Evolutionary conservation across 352 stramenopile genomes (phyloP).

Genomic region (Globisporangium heterothallicum): DNA sequence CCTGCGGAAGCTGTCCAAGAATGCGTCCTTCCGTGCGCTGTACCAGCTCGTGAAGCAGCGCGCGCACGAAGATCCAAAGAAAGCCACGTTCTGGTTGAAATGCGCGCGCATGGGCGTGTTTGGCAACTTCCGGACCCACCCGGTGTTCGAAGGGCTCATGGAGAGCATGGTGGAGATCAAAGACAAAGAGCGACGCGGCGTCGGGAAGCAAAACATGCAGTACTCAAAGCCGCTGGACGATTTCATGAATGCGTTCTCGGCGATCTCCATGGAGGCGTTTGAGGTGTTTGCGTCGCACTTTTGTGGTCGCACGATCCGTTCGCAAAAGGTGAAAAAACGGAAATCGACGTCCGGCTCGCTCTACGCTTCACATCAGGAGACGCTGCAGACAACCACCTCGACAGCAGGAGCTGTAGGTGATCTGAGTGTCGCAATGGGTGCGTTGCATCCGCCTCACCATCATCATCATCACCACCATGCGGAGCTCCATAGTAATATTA

Average conservation of each 20-base stretch:
- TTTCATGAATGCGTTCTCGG: conserved; percentile 60
- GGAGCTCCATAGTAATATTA: conserved; percentile 10
- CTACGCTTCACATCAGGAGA: background rate
- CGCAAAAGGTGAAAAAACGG: conserved; percentile 69
- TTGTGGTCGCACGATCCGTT: conserved; percentile 64
- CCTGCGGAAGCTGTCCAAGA: conserved; percentile 74
- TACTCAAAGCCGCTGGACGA: conserved; percentile 66
- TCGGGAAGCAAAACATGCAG: conserved; percentile 85
- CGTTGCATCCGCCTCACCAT: background rate
- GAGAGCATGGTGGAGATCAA: conserved; percentile 81
- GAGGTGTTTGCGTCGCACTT: conserved; percentile 74
- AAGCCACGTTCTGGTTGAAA: conserved; percentile 60
- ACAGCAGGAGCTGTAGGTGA: background rate
- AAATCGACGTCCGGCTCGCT: conserved; percentile 10
- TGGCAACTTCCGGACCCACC: conserved; percentile 60
- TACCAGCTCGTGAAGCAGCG: conserved; percentile 57
- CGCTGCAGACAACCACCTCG: background rate
- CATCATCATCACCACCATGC: background rate
- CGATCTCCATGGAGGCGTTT: conserved; percentile 67
- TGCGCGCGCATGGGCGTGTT: conserved; percentile 71
- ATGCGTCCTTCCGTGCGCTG: conserved; percentile 56
- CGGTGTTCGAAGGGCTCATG: conserved; percentile 71
- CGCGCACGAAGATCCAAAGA: conserved; percentile 26
- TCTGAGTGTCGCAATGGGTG: background rate
- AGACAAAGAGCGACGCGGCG: conserved; percentile 71